phyloP scores from a whole-genome alignment of 1,284 basidiomycete species.

The Ustilago hordei region DNA sequence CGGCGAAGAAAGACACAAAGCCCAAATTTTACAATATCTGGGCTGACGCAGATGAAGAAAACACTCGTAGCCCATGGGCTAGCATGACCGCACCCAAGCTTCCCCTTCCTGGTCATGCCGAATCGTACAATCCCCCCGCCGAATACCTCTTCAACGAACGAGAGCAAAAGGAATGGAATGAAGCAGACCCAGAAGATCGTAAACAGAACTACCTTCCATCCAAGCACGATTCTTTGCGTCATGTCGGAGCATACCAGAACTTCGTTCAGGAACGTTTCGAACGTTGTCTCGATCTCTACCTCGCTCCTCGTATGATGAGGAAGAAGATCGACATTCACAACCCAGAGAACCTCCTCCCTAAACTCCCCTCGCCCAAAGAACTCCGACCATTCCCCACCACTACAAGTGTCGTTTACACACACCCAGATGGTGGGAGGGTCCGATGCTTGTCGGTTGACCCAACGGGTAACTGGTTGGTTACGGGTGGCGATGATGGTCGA shows the following conservation, averaged over 20 bases:
- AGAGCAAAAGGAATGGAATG: slow-evolving; percentile 87
- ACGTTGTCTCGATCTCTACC: slow-evolving; percentile 94
- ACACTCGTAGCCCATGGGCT: slow-evolving; percentile 44
- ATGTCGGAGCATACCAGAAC: slow-evolving; percentile 89
- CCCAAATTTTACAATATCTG: slow-evolving; percentile 90
- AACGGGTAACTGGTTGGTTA: slow-evolving; percentile 89
- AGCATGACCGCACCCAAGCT: slow-evolving; percentile 89
- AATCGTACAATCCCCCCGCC: slow-evolving; percentile 98
- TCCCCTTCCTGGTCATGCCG: slow-evolving; percentile 86
- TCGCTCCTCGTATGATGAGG: slow-evolving; percentile 84
- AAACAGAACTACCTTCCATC: slow-evolving; percentile 89
- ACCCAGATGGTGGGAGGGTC: slow-evolving; percentile 77
- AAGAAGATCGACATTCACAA: slow-evolving; percentile 69
- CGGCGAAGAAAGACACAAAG: slow-evolving; percentile 74
- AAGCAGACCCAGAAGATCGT: slow-evolving; percentile 87
- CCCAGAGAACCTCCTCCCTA: slow-evolving; percentile 89
- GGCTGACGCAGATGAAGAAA: slow-evolving; percentile 75
- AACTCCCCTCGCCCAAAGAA: slow-evolving; percentile 92
- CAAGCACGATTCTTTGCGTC: slow-evolving; percentile 85
- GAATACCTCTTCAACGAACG: slow-evolving; percentile 93
- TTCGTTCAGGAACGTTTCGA: slow-evolving; percentile 95
- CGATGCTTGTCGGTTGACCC: slow-evolving; percentile 85
- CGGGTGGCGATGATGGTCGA: slow-evolving; percentile 89
- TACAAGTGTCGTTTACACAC: slow-evolving; percentile 79
- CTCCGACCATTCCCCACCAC: slow-evolving; percentile 94